Conservation (phyloP, 257 asterid genomes). For the Coffea canephora region DNA sequence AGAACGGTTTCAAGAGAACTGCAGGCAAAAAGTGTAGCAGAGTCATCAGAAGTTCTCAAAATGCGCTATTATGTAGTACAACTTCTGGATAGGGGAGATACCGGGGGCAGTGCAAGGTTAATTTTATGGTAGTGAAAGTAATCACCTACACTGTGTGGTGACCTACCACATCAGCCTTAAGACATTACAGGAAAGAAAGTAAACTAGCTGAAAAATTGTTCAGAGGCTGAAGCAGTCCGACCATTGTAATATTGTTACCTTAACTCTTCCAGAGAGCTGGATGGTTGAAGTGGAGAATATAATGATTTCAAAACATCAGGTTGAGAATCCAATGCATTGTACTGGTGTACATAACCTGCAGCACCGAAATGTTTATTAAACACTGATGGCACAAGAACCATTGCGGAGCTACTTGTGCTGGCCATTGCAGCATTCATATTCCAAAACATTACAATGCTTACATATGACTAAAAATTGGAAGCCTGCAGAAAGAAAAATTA, state of each 20-base stretch:
- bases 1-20: neutral
- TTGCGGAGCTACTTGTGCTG: neutral
- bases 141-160: neutral
- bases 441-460: neutral
- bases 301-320: conserved; percentile 93
- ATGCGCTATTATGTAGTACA: neutral
- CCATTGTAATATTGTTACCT: conserved; percentile 53
- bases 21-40: neutral
- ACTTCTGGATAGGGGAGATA: neutral
- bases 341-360: conserved; percentile 88
- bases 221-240: neutral
- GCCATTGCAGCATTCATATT: neutral
- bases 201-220: conserved; percentile 12
- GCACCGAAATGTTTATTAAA: conserved; percentile 21
- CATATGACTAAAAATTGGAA: neutral
- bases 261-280: conserved; percentile 82
- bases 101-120: neutral
- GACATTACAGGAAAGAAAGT: neutral
- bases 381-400: neutral
- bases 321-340: conserved; percentile 85
- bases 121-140: neutral
- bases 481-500: neutral
- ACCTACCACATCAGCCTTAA: neutral
- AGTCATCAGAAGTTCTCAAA: neutral
- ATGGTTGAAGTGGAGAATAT: conserved; percentile 90